Evolutionary conservation across 2,329 filamentous ascomycete genomes (phyloP).

Genomic region (Ilyonectria destructans): DNA sequence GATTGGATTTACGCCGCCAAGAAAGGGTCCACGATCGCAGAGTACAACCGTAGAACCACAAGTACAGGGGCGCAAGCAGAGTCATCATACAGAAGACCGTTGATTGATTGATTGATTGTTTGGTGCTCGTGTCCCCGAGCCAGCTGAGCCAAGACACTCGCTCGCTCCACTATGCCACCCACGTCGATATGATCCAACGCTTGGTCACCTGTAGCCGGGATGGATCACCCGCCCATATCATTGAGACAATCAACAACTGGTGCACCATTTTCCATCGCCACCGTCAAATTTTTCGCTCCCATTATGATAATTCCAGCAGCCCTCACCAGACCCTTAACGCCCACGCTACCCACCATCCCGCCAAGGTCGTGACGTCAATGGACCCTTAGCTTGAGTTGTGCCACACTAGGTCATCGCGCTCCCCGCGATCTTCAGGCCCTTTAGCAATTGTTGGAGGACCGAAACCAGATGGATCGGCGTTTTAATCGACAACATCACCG

Average conservation of each 20-base stretch:
- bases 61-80: not conserved
- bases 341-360: not conserved
- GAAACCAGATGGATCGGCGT: not conserved
- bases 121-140: not conserved
- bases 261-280: conserved; percentile 17
- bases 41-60: not conserved
- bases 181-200: not conserved
- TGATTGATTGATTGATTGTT: not conserved
- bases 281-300: conserved; percentile 2
- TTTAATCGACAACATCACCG: not conserved
- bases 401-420: not conserved
- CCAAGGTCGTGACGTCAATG: conserved; percentile 40
- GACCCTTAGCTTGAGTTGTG: conserved; percentile 11
- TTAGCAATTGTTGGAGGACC: not conserved
- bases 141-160: conserved; percentile 9
- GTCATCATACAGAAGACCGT: not conserved
- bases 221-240: not conserved
- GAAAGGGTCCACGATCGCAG: conserved; percentile 11
- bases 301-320: conserved; percentile 32
- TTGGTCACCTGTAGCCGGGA: not conserved
- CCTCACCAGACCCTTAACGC: conserved; percentile 36
- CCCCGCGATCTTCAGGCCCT: not conserved
- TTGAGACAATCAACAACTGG: not conserved
- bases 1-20: not conserved
- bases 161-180: conserved; percentile 1